Base-by-base conservation (phyloP, 805 yeast species). In the Saccharomycopsis babjevae region DNA sequence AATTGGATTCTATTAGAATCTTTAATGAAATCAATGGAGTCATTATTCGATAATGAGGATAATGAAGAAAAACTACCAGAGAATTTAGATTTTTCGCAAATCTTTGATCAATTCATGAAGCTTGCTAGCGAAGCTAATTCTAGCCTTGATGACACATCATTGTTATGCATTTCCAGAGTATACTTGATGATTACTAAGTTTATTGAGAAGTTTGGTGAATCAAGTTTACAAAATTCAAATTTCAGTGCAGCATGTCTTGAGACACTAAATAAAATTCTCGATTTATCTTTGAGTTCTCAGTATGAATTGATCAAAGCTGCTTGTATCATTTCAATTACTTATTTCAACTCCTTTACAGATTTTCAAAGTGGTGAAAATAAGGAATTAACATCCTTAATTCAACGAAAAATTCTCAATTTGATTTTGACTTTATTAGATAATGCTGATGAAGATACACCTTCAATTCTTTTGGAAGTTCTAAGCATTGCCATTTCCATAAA, bases 371-470 rank as follows among this genome's bases (percentile, higher is more conserved):
- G 2, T 8, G 62, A 67, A 25, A 66, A 72, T 5, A 68, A 10
- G 3, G 25, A 57, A 5, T 71, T 20, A 57, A 40, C 62, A 5
- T 62, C 59, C 16, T 55, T 60, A 7, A 66, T 69, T 34, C 65
- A 66, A 36, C 40, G 62, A 6, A 64, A 64, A 2, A 64, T 76
- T 11, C 68, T 81, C 42, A 55, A 65, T 1, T 64, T 82, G 0
- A 77, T 84, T 11, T 67, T 70, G 2, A 70, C 77, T 1, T 70
- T 93, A 10, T 68, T 79, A 2, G 80, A 78, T 1, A 86, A 82
- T 0, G 81, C 94, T 0, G 88, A 84, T 54, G 97, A 89, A 55
- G 98, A 92, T 67, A 81, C 96, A 0, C 83, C 88, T 40, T 81
- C 91, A 1, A 77, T 87, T 56, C 71, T 92, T 50, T 77, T 88